Percentiles rank a stretch among this genome's conserved stretches.
These are phyloP conservation scores for Peronosclerospora sorghi DNA, from an alignment of 352 stramenopile genomes.

Conservation along the genomic window DNA sequence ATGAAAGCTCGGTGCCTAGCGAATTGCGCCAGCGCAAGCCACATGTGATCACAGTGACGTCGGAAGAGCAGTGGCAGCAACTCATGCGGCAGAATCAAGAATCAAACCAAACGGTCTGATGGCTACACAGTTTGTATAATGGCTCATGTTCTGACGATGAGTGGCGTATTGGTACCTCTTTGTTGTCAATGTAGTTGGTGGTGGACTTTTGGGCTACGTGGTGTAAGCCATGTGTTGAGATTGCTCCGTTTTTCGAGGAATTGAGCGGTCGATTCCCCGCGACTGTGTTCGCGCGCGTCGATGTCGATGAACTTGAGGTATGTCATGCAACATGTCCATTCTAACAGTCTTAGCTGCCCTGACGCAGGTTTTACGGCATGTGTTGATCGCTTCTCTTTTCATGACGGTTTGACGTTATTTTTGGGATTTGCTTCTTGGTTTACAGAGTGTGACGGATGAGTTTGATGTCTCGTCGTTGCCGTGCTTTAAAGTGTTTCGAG, in stretches of 20 bases:
- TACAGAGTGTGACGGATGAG: conserved; percentile 42
- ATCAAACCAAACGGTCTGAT: conserved; percentile 30
- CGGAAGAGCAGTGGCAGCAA: conserved; percentile 42
- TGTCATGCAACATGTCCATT: neutral
- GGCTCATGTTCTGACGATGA: neutral
- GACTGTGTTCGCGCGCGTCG: conserved; percentile 61
- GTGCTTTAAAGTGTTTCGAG: conserved; percentile 90
- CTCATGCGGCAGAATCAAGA: conserved; percentile 32
- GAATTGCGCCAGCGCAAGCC: conserved; percentile 55
- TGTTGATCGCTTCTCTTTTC: too few relatives aligned
- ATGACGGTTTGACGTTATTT: too few relatives aligned
- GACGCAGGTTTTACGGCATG: too few relatives aligned
- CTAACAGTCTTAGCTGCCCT: too few relatives aligned
- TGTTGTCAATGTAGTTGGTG: conserved; percentile 35
- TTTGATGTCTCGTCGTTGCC: conserved; percentile 82
- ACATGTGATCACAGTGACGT: conserved; percentile 32
- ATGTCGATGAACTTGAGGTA: conserved; percentile 68
- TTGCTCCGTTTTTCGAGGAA: conserved; percentile 65
- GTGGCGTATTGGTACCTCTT: neutral
- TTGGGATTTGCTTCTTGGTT: neutral
- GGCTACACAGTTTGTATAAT: neutral
- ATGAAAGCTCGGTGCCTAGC: neutral
- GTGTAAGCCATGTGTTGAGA: conserved; percentile 74
- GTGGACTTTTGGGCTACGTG: conserved; percentile 82
- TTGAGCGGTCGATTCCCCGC: conserved; percentile 43